Evolutionary conservation across 108 stramenopile genomes (phyloP), one percentile per base, ranked within the genome.

Genomic region (Cyclotella baltica): DNA sequence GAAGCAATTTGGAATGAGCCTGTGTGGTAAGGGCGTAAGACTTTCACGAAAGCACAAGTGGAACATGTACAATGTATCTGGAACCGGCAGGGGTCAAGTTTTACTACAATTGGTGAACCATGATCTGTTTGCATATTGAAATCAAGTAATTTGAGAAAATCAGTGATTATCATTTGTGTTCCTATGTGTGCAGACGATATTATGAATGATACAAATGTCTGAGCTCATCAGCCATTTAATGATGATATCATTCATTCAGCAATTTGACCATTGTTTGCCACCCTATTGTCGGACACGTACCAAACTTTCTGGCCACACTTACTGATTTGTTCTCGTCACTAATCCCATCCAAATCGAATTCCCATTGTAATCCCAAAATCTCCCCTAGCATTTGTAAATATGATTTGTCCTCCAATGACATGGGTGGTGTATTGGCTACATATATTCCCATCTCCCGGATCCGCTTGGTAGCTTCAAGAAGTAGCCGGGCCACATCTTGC

Each of bases 341-440:
- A 38, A 72, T 46, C 36, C 61, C 71, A 72, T 72, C 71, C 34
- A 72, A 33, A 63, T 72, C 71, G 43, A 72, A 72, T 22, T 63
- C 43, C 71, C 71, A 72, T 62, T 72, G 63, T 36, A 72, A 6
- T 65, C 71, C 71, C 71, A 72, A 46, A 18, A 65, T 30, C 20
- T 72, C 71, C 8, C 71, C 71, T 38, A 72, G 19, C 37, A 29
- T 28, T 64, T 15, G 28, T 33, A 72, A 47, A 72, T 65, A 72
- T 22, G 43, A 62, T 31, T 65, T 72, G 23, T 6, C 15, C 31
- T 51, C 51, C 4, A 29, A 5, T 29, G 51, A 34, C 43, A 65
- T 65, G 15, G 50, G 51, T 8, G 36, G 4, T 19, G 62, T 63
- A 22, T 65, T 72, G 4, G 71, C 63, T n/a, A 72, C 71, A 65